phyloP scores from a whole-genome alignment of 2,329 filamentous ascomycete genomes.

The Xylaria sp. region DNA sequence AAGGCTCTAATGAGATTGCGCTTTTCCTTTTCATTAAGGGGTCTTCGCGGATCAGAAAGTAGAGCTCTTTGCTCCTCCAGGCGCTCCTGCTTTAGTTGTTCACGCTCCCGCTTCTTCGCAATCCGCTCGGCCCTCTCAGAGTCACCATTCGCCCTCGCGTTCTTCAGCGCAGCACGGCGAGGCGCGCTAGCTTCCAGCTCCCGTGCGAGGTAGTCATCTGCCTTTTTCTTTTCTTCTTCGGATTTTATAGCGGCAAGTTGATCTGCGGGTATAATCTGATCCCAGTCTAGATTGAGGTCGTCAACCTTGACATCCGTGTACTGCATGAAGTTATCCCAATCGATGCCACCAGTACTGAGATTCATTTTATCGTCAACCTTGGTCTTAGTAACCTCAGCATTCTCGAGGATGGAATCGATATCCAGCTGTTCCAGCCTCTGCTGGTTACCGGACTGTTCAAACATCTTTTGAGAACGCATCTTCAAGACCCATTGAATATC shows the following conservation, averaged over 20 bases:
- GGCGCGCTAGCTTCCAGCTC: slow-evolving; percentile 88
- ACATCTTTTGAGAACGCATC: slow-evolving; percentile 98
- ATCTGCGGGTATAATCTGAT: slow-evolving; percentile 96
- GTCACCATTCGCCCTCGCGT: slow-evolving; percentile 60
- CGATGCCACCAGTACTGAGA: slow-evolving; percentile 85
- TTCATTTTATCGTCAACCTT: slow-evolving; percentile 92
- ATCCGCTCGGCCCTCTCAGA: slow-evolving; percentile 72
- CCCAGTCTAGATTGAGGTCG: slow-evolving; percentile 83
- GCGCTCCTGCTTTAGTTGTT: slow-evolving; percentile 75
- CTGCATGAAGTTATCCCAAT: slow-evolving; percentile 94
- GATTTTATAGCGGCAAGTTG: slow-evolving; percentile 89
- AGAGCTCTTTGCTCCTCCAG: slow-evolving; percentile 79
- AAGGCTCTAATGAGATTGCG: slow-evolving; percentile 91
- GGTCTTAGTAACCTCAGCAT: slow-evolving; percentile 96
- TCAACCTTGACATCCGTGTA: slow-evolving; percentile 98
- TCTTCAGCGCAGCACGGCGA: slow-evolving; percentile 74
- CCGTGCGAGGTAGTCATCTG: slow-evolving; percentile 83
- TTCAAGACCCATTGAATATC: slow-evolving; percentile 97
- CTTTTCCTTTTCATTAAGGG: slow-evolving; percentile 90
- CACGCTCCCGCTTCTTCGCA: slow-evolving; percentile 72
- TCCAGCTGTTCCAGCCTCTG: slow-evolving; percentile 96
- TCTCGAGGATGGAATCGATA: slow-evolving; percentile 95
- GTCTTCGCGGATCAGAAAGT: slow-evolving; percentile 84
- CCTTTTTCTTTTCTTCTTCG: slow-evolving; percentile 84
- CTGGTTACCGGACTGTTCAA: slow-evolving; percentile 96